Evolutionary conservation across 192 early-diverging fungal species (phyloP), one percentile per base, ranked within the genome.

Genomic region (Coemansia sp.): DNA sequence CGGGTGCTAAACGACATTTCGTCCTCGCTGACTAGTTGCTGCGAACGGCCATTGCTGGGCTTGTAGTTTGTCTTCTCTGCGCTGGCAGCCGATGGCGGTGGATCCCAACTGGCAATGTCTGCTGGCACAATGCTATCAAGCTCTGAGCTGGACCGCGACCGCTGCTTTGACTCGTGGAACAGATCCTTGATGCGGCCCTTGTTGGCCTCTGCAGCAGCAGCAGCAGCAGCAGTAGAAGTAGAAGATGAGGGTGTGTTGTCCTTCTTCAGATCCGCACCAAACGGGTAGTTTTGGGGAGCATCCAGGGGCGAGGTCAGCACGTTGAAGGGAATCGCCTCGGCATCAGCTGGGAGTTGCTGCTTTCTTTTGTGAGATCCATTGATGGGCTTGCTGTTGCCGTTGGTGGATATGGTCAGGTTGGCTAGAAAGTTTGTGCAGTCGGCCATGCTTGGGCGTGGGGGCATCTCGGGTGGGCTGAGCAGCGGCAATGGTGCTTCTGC

Each of bases 61-160:
- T 52, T 53, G 30, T 33, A 21, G 58, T 24, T n/a, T 24, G 15
- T 26, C 30, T 23, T 21, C 34, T 34, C 2, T 35, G 39, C 12
- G 36, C 21, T 34, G 24, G 23, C 41, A 35, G 36, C 7, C 21
- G 49, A 60, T 24, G 14, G 30, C 15, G 51, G 62, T 4, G 58
- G 62, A 23, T 14, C 48, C 73, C 76, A 78, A 24, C 46, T 66
- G 55, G 55, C 64, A 53, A 82, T 73, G 48, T 76, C 68, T 9
- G 66, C 44, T 2, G 79, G 75, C 44, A 82, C 79, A 21, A 82
- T 69, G 58, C 72, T 72, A 30, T 82, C 79, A 0, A 82, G 79
- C 64, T 82, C 79, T 0, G 79, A 82, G 58, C 79, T 82, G 16
- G 79, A 82, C 45, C 69, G 55, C 36, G 79, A 76, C 21, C 79